These are phyloP conservation scores for Leishmania amazonensis DNA, from an alignment of 208 protist genomes.

Conservation along the genomic window DNA sequence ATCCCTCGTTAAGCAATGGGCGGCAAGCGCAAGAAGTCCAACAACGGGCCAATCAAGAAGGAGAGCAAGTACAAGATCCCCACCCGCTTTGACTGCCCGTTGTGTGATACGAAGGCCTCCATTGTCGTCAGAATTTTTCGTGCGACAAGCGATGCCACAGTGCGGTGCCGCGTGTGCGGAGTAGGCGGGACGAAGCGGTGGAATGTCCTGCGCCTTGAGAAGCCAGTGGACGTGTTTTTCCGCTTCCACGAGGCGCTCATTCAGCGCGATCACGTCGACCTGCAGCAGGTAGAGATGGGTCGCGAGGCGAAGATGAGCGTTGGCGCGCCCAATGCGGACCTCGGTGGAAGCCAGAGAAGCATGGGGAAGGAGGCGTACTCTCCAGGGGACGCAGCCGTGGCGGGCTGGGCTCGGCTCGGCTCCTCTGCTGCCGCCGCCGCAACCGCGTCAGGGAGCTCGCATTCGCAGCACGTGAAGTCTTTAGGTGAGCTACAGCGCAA, in stretches of 20 bases:
- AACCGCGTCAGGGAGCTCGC: background rate
- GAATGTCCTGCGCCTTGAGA: constrained; percentile 72
- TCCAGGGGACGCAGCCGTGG: background rate
- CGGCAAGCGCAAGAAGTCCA: constrained; percentile 81
- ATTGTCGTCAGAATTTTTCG: constrained; percentile 77
- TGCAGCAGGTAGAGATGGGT: constrained; percentile 44
- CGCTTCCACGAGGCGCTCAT: constrained; percentile 85
- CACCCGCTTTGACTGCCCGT: constrained; percentile 82
- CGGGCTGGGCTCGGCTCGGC: background rate
- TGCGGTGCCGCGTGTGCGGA: constrained; percentile 77
- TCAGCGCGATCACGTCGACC: constrained; percentile 60
- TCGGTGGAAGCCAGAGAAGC: constrained; percentile 2
- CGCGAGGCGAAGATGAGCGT: constrained; percentile 22
- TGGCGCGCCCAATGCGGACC: background rate
- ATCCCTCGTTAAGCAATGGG: constrained; percentile 50
- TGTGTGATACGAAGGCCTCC: constrained; percentile 84
- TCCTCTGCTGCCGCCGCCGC: background rate
- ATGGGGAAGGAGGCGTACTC: background rate
- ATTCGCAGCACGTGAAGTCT: constrained; percentile 16
- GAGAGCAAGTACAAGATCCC: constrained; percentile 94
- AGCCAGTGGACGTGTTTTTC: constrained; percentile 88
- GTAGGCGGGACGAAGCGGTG: constrained; percentile 50
- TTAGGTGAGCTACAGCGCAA: constrained; percentile 37
- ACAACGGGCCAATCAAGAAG: constrained; percentile 83
- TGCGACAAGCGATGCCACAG: constrained; percentile 44